Evolutionary conservation across 2,329 filamentous ascomycete genomes (phyloP), one percentile per base, ranked within the genome.

Genomic region (Apiospora sp.): DNA sequence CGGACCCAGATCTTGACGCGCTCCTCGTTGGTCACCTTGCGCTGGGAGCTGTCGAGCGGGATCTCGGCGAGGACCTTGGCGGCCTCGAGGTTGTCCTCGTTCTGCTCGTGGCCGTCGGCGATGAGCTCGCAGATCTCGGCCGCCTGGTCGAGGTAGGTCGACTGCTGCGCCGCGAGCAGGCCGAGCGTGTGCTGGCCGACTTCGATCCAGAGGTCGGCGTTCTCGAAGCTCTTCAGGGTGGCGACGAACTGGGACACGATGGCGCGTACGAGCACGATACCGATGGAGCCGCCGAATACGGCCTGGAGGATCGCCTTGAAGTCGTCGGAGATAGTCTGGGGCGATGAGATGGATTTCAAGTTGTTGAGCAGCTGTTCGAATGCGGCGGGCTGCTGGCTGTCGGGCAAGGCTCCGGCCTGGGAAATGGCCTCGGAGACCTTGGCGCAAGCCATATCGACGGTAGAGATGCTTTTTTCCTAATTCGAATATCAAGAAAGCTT

Each of bases 1-100:
- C 96, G 93, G 77, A 98, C 93, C 94, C 96, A 98, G 71, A 96
- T 90, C 71, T 88, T 87, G 12, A 94, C 94, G 83, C 95, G 95
- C 77, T 96, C 93, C 78, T 94, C 91, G 80, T 95, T 92, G 41
- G 92, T 91, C 48, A 98, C 91, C 72, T 93, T 91, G 68, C 96
- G 92, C 85, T 98, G 95, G 2, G 95, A 95, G 72, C 90, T 93
- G 80, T 99, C 96, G 67, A 98, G 91, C 46, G 95, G 93, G 77
- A 98, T 97, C 49, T 92, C 92, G 78, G 94, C 90, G 8, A 99
- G 89, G 13, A 90, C 87, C 80, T 92, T 91, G 41, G 96, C 96
- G 0, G 96, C 95, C 43, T 89, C 89, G 30, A 88, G 85, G 82
- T 93, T 97, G 81, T 98, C 94, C 68, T 98, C 94, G 75, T 93